Base-by-base conservation (phyloP, 345 rosid genomes). In the Eucalyptus viminalis region DNA sequence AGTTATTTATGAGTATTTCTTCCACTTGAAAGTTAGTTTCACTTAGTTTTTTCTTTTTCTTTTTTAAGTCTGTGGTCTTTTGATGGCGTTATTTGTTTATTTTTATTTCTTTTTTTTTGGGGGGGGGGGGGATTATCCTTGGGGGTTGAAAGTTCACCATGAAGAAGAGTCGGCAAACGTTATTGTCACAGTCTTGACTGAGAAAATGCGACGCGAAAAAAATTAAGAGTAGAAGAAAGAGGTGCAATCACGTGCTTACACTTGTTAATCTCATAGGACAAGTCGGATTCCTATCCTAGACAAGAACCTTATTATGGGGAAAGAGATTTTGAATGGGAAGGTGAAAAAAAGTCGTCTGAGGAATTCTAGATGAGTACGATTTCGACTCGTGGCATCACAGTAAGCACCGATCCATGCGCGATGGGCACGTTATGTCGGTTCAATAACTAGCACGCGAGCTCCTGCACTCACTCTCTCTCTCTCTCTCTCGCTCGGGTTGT, bases 31-130 rank as follows among this genome's bases (percentile, higher is more conserved):
- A 51, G 54, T 53, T 53, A 17, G 7, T 54, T 54, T 54, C 25
- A 19, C 9, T 53, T 53, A 50, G 1, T 53, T 53, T 0, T 17
- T 51, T 5, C 2, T 47, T 15, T 50, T 50, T 50, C 0, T 5
- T 19, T 19, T 53, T 3, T 0, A 51, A 51, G 21, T 50, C 10
- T 17, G 9, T 19, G 58, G 9, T 53, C 24, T 53, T 53, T 53
- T 53, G 58, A 19, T 53, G 58, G 24, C 9, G 24, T 7, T 53
- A 17, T 53, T 50, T 50, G 16, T 50, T 50, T 50, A 2, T 50
- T 50, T 49, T 11, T 47, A 12, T 5, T 49, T 37, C 4, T 37
- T 37, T 37, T 37, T 37, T 37, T 4, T 37, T 4, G 40, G 40
- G 37, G 37, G 37, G 22, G 9, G 22, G 9, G 24, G 24, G 24